These are phyloP conservation scores for Diutina sp. DNA, from an alignment of 1,139 yeast genomes.

Conservation along the genomic window DNA sequence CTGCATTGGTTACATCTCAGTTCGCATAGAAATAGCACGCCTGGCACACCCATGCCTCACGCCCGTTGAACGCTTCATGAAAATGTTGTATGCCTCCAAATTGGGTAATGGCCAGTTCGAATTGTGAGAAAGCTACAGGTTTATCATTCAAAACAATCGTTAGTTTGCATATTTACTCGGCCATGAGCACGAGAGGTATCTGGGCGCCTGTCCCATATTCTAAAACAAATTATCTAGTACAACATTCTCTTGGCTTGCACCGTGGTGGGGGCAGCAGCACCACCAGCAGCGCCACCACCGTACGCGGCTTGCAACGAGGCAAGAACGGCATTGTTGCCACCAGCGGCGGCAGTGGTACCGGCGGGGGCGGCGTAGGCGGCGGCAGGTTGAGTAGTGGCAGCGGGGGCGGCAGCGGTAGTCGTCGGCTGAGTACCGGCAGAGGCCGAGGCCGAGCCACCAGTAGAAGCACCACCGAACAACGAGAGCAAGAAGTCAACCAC, in stretches of 20 bases:
- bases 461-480: not conserved
- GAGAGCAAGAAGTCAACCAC: not conserved
- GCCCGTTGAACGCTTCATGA: too few relatives aligned
- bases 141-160: not conserved
- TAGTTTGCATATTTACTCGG: not conserved
- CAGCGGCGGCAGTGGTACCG: not conserved
- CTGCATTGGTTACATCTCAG: too few relatives aligned
- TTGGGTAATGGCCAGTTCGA: too few relatives aligned
- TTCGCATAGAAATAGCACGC: too few relatives aligned
- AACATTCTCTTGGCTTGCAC: constrained; percentile 1
- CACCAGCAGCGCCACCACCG: not conserved
- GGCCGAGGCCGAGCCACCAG: not conserved
- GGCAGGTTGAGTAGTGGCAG: not conserved
- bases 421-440: not conserved
- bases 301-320: not conserved
- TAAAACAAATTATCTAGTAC: not conserved
- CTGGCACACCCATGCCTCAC: too few relatives aligned
- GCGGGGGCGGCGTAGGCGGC: not conserved
- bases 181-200: not conserved
- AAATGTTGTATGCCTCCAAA: too few relatives aligned
- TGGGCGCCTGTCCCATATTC: not conserved
- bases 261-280: not conserved
- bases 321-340: not conserved
- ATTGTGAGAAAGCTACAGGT: too few relatives aligned
- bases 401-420: not conserved